Evolutionary conservation across 2,329 filamentous ascomycete species (phyloP), one percentile per base, ranked within the genome.

Genomic region (Cladorrhinum sp.): DNA sequence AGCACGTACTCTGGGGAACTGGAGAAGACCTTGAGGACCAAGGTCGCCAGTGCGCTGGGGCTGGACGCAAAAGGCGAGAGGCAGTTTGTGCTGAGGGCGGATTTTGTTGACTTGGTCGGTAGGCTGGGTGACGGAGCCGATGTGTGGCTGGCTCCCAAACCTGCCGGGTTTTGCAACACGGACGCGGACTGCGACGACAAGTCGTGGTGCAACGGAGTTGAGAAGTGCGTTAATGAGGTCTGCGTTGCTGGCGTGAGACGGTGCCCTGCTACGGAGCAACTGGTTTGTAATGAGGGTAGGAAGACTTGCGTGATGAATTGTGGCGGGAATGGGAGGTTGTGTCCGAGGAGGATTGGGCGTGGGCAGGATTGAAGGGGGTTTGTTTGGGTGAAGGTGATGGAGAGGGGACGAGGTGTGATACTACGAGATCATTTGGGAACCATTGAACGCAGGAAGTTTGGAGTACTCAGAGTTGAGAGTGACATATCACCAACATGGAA

Each of bases 11-110:
- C 53, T 16, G 60, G 60, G 2, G 60, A 62, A 50, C 36, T 62
- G 54, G 60, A 62, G 23, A 62, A 60, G 49, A 53, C 29, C 8
- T 38, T 62, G 27, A n/a, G 60, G 0, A 32, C 24, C 18, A 49
- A 57, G 52, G 25, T 62, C 23, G 22, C 49, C 2, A 32, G 36
- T 9, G 57, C 57, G n/a, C 36, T 62, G 9, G 57, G 54, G 10
- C 41, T 62, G 38, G 54, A 62, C 12, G 57, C 60, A 5, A 62
- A 62, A 3, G 60, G 60, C 1, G 60, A 62, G 50, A 50, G 60
- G 50, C 50, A 50, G 6, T 62, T 62, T 57, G 58, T 59, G 3
- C 6, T 62, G 18, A 56, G 49, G 53, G 54, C 52, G 38, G 60
- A 62, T 18, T 50, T 62, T 27, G 60, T 62, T 1, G 60, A 57